A percentile compares a stretch with the other conserved stretches of the same genome.
These are phyloP conservation scores for Colletotrichum truncatum DNA, from an alignment of 2,329 filamentous ascomycete species.

Conservation along the genomic window DNA sequence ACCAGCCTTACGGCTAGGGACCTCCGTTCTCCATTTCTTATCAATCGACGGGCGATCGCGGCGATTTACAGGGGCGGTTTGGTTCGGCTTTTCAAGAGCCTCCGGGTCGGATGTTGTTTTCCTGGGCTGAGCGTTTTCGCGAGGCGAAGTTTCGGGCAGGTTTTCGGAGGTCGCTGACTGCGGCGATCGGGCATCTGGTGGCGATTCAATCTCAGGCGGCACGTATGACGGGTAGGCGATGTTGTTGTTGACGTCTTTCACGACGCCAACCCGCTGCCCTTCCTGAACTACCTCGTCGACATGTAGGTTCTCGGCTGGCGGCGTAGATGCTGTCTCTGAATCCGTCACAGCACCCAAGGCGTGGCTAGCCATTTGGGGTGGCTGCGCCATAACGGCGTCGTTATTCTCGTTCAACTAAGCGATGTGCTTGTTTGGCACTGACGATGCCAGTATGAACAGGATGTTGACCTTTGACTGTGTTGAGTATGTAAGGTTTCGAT, in stretches of 20 bases:
- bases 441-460: no score
- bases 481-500: neutral
- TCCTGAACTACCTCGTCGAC: constrained; percentile 37
- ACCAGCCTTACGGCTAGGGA: constrained; percentile 19
- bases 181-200: neutral
- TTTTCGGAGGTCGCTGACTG: neutral
- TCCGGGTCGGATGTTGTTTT: constrained; percentile 30
- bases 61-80: neutral
- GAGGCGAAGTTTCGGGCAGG: neutral
- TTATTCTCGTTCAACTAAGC: neutral
- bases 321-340: constrained; percentile 19
- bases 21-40: constrained; percentile 36
- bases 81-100: neutral
- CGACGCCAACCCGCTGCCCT: constrained; percentile 39
- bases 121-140: neutral
- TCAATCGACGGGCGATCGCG: constrained; percentile 28
- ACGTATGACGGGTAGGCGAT: constrained; percentile 44
- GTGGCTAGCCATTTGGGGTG: constrained; percentile 5
- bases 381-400: constrained; percentile 25
- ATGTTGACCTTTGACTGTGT: neutral
- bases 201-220: constrained; percentile 39
- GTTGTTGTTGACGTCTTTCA: constrained; percentile 41
- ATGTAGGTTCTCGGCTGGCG: constrained; percentile 32
- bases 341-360: constrained; percentile 17
- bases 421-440: neutral